Percentiles rank a stretch among this genome's conserved stretches.
phyloP scores from a whole-genome alignment of 345 rosid genomes.

The Murraya paniculata region DNA sequence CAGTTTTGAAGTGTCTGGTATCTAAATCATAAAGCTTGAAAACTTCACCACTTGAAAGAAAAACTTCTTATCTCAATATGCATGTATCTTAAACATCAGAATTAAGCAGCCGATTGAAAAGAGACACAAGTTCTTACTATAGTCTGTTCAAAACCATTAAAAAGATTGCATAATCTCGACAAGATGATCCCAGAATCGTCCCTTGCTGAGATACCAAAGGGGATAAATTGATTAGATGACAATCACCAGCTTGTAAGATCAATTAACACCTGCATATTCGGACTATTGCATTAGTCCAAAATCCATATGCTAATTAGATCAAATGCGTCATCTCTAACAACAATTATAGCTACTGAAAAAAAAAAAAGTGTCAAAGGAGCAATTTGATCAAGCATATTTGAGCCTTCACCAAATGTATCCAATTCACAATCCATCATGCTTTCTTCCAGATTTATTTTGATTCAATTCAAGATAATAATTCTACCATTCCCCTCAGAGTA shows the following conservation, averaged over 20 bases:
- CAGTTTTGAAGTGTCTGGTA: neutral
- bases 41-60: constrained; percentile 6
- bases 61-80: neutral
- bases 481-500: neutral
- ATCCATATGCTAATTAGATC: neutral
- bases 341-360: neutral
- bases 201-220: constrained; percentile 5
- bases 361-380: neutral
- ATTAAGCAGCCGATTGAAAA: neutral
- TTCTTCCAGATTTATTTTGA: neutral
- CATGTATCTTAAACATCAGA: neutral
- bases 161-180: neutral
- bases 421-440: neutral
- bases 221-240: neutral
- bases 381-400: neutral
- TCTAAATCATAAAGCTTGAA: constrained; percentile 14
- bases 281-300: neutral
- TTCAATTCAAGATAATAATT: neutral
- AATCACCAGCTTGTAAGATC: neutral
- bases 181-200: constrained; percentile 27
- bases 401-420: neutral
- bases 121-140: neutral
- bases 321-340: neutral
- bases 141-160: neutral
- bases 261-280: no score